phyloP scores from a whole-genome alignment of 345 rosid genomes.

The Hypericum androsaemum region DNA sequence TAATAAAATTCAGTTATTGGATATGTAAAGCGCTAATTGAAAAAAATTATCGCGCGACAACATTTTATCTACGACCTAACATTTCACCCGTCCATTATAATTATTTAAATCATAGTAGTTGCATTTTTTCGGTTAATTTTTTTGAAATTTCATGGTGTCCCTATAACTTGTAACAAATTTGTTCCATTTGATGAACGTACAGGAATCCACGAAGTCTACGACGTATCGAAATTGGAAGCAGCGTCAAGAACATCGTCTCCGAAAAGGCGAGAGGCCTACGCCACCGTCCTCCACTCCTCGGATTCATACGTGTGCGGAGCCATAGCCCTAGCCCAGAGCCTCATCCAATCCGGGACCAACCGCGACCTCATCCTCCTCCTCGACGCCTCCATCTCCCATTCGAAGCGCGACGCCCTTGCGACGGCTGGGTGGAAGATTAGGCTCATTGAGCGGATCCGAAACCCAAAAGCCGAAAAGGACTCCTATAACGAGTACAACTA shows the following conservation, averaged over 20 bases:
- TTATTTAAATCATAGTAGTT: too few relatives aligned
- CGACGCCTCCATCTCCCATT: slow-evolving; percentile 56
- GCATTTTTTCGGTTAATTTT: too few relatives aligned
- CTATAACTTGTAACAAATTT: not conserved
- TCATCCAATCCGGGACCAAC: slow-evolving; percentile 60
- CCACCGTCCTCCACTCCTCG: slow-evolving; percentile 80
- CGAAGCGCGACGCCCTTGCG: slow-evolving; percentile 52
- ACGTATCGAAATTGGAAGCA: slow-evolving; percentile 42
- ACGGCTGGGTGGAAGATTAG: slow-evolving; percentile 77
- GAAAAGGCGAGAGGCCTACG: slow-evolving; percentile 67
- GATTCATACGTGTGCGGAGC: slow-evolving; percentile 90
- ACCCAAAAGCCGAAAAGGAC: slow-evolving; percentile 54
- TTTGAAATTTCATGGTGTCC: not conserved
- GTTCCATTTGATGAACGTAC: slow-evolving; percentile 2
- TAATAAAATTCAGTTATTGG: too few relatives aligned
- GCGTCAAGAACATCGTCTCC: slow-evolving; percentile 24
- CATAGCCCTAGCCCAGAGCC: slow-evolving; percentile 76
- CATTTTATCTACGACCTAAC: too few relatives aligned
- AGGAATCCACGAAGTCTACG: slow-evolving; percentile 56
- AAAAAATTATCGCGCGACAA: too few relatives aligned
- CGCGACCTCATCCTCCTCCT: slow-evolving; percentile 80
- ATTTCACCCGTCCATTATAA: too few relatives aligned
- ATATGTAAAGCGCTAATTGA: too few relatives aligned
- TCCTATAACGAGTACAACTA: slow-evolving; percentile 87
- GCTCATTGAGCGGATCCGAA: slow-evolving; percentile 58